Base-by-base conservation (phyloP, 495 filamentous ascomycete genomes). In the Cercophora sp. region DNA sequence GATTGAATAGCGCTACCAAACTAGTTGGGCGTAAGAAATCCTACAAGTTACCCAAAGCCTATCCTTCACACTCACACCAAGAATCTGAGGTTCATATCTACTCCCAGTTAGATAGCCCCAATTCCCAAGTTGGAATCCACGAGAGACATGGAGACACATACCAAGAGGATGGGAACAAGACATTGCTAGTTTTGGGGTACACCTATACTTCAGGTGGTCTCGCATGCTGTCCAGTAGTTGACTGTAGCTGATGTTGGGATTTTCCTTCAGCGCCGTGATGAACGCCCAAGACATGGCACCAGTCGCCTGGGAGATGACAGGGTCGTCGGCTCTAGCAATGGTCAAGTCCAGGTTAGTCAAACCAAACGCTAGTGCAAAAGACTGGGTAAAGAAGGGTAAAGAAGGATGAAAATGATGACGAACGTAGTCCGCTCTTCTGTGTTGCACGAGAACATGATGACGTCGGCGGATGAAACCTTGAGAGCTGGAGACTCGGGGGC, bases 211-310 rank as follows among this genome's bases (percentile, higher is more conserved):
- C 56, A 98, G 74, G 69, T 96, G 92, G 48, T 95, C 90, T 31
- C 93, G 86, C 63, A 98, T 96, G 70, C 83, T 95, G 74, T 94
- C 96, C 53, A 98, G 79, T 54, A 98, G 70, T 70, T 95, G 88
- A 48, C 96, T 88, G 64, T 97, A 97, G 73, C 91, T 96, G 78
- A 96, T 93, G 66, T 96, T 89, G 1, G 93, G 93, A 60, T 96
- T 96, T 79, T 96, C 95, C 77, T 92, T 91, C 46, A 98, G 79
- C 34, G 91, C 87, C 5, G 78, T 85, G 67, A 98, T 91, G 68
- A 98, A 98, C 6, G 93, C 93, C 83, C 89, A 96, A 5, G 89
- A 95, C 92, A 98, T 96, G 66, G 93, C 93, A 29, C 93, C 93
- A 1, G 93, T 96, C n/a, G 93, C 93, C 64, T 96, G 82, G 41